Evolutionary conservation across 1,139 yeast genomes (phyloP).

Genomic region (Saccharomyces hybrid): DNA sequence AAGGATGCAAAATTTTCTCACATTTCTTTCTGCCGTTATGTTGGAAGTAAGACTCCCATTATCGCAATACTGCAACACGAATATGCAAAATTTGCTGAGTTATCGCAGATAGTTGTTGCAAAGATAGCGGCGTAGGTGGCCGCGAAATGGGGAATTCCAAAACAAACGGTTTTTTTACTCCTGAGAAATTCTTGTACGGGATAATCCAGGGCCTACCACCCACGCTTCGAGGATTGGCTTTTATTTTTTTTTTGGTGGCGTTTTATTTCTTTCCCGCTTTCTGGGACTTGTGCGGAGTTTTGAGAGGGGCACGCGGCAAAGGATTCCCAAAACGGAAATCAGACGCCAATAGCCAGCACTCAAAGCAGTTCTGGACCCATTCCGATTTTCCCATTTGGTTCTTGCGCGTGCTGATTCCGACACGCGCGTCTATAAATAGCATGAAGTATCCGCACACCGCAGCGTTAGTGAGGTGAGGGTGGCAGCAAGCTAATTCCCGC

Average conservation of each 20-base stretch:
- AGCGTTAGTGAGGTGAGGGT: background rate
- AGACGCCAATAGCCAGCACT: background rate
- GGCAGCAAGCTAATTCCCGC: background rate
- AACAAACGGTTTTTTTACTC: background rate
- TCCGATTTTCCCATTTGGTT: background rate
- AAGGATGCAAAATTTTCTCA: background rate
- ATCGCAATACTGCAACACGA: background rate
- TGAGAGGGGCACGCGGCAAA: background rate
- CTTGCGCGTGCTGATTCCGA: background rate
- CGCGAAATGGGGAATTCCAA: background rate
- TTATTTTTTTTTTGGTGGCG: background rate
- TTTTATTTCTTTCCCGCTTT: constrained; percentile 49
- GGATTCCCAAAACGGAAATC: background rate
- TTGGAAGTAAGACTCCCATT: background rate
- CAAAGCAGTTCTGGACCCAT: background rate
- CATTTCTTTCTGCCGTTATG: background rate
- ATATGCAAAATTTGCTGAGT: background rate
- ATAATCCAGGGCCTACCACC: background rate
- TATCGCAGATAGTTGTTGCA: background rate
- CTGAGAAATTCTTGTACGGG: background rate
- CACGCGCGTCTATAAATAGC: background rate
- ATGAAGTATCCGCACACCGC: background rate
- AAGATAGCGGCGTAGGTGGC: background rate
- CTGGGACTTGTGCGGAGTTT: background rate
- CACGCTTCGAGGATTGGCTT: background rate